Conservation (phyloP, 768 basidiomycete genomes). For the Lactarius tabidus region DNA sequence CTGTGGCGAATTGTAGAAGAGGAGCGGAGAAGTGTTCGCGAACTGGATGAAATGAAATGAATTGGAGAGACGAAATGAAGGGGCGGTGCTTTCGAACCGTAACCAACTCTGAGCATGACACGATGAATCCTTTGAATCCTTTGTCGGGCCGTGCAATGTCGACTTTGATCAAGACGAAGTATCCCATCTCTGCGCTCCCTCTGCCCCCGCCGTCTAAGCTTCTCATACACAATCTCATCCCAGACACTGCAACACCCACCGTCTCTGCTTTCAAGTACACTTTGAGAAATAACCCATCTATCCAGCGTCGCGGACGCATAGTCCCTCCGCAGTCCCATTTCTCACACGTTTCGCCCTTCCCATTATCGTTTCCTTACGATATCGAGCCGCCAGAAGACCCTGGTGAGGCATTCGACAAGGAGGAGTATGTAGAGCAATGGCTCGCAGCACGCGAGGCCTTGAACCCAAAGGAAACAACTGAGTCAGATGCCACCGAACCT, state of each 20-base stretch:
- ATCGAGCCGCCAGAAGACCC: constrained; percentile 53
- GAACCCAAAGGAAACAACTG: constrained; percentile 31
- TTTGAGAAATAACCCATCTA: constrained; percentile 51
- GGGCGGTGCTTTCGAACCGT: constrained; percentile 24
- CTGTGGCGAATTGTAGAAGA: constrained; percentile 75
- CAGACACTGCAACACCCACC: constrained; percentile 55
- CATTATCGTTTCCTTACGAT: constrained; percentile 77
- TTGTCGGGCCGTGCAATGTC: background rate
- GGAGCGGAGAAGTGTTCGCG: constrained; percentile 92
- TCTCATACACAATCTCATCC: constrained; percentile 47
- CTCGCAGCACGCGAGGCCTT: constrained; percentile 61
- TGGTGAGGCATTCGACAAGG: constrained; percentile 51
- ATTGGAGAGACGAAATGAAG: background rate
- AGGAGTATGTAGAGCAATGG: constrained; percentile 72
- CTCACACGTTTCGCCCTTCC: constrained; percentile 79
- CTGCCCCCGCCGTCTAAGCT: constrained; percentile 41
- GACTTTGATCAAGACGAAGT: constrained; percentile 29
- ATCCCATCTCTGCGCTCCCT: constrained; percentile 52
- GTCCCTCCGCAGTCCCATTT: constrained; percentile 60
- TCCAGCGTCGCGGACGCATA: constrained; percentile 67
- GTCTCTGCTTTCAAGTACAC: constrained; percentile 49
- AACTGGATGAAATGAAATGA: constrained; percentile 39
- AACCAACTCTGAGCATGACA: constrained; percentile 30
- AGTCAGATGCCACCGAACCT: constrained; percentile 30
- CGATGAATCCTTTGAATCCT: background rate